Conservation (phyloP, 306 rosid species). For the Delonix regia region DNA sequence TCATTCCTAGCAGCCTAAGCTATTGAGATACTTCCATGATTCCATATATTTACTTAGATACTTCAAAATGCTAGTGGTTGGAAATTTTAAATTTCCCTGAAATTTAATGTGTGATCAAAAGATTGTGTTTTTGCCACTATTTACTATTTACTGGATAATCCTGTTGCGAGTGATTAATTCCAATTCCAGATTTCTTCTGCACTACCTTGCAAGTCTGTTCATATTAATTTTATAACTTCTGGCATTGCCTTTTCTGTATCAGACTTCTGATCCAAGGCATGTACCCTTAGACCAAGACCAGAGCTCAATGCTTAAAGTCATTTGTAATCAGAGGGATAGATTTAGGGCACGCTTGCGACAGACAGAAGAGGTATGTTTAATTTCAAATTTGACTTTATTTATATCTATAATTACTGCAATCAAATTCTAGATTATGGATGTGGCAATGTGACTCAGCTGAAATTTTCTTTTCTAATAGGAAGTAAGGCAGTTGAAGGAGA, state of each 20-base stretch:
- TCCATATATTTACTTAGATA: slow-evolving; percentile 15
- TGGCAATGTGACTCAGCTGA: slow-evolving; percentile 26
- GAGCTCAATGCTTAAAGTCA: slow-evolving; percentile 98
- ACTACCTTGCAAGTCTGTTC: slow-evolving; percentile 3
- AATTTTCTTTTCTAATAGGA: slow-evolving; percentile 60
- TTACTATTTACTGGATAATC: not conserved
- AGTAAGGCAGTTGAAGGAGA: slow-evolving; percentile 91
- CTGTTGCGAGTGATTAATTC: slow-evolving; percentile 10
- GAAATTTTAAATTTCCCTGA: slow-evolving; percentile 17
- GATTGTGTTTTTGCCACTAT: slow-evolving; percentile 17
- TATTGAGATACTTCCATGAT: slow-evolving; percentile 6
- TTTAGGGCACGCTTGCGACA: slow-evolving; percentile 90
- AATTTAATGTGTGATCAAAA: slow-evolving; percentile 1
- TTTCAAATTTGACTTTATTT: slow-evolving; percentile 3
- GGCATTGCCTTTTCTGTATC: slow-evolving; percentile 42
- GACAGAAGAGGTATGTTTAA: slow-evolving; percentile 83
- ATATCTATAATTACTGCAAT: slow-evolving; percentile 13
- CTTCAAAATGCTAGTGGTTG: slow-evolving; percentile 3
- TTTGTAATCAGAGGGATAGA: slow-evolving; percentile 94
- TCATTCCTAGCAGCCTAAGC: slow-evolving; percentile 2
- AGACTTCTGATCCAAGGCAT: slow-evolving; percentile 73
- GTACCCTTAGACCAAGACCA: slow-evolving; percentile 76
- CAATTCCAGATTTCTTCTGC: slow-evolving; percentile 8
- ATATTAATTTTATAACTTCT: slow-evolving; percentile 37
- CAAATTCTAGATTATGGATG: slow-evolving; percentile 31